Evolutionary conservation across 1,284 basidiomycete species (phyloP).

Genomic region (Microbotryum scabiosae): DNA sequence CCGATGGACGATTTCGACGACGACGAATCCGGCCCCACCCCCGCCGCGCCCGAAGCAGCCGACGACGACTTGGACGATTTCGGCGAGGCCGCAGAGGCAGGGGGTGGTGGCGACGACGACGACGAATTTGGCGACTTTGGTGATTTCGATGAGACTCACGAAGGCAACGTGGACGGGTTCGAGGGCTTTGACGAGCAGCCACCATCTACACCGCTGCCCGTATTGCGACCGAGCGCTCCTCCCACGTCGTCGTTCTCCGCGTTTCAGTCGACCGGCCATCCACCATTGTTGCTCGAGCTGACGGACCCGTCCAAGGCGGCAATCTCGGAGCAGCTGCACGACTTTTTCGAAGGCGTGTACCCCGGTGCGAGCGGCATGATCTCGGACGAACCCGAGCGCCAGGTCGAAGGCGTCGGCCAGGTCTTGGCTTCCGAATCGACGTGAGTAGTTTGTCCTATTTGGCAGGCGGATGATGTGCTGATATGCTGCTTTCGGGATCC

Average conservation of each 20-base stretch:
- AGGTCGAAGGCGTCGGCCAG: conserved; percentile 68
- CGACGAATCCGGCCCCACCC: conserved; percentile 6
- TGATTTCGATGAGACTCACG: conserved; percentile 43
- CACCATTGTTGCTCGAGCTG: conserved; percentile 54
- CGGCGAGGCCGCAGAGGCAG: conserved; percentile 48
- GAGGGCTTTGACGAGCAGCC: conserved; percentile 33
- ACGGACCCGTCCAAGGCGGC: conserved; percentile 52
- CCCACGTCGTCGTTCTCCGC: not conserved
- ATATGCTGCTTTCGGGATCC: no score
- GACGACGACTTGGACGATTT: conserved; percentile 63
- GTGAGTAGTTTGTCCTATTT: conserved; percentile 1
- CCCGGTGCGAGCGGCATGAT: conserved; percentile 49
- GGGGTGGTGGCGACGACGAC: conserved; percentile 33
- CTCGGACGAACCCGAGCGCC: conserved; percentile 63
- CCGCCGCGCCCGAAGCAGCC: conserved; percentile 57
- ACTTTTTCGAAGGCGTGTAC: conserved; percentile 57
- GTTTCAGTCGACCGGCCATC: conserved; percentile 45
- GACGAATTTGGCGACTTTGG: conserved; percentile 61
- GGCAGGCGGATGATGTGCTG: not conserved
- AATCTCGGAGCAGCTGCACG: conserved; percentile 55
- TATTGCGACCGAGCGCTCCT: not conserved
- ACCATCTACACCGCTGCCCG: not conserved
- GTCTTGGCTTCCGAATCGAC: conserved; percentile 53
- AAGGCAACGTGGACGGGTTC: conserved; percentile 43
- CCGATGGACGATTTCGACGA: conserved; percentile 5